Base-by-base conservation (phyloP, 2,329 filamentous ascomycete genomes). In the Phyllosticta citriasiana region DNA sequence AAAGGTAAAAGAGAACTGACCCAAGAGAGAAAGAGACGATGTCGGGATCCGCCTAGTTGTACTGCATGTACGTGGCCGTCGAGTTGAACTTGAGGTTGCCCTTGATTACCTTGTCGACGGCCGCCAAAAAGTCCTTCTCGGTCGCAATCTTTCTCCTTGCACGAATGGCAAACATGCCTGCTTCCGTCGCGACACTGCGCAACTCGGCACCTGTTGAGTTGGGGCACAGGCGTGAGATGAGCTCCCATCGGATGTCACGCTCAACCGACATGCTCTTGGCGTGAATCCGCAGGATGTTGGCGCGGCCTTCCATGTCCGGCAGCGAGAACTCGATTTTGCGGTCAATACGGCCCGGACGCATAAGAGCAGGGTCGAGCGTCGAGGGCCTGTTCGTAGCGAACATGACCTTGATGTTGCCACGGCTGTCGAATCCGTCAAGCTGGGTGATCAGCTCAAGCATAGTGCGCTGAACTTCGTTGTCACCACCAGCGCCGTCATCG, bases 261-360 rank as follows among this genome's bases (percentile, higher is more conserved):
- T 99, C 94, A 47, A 99, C 94, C 19, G 91, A 97, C 94, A 99
- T 99, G 74, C 90, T 96, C 88, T 97, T 99, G 70, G 94, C 94
- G 79, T 97, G 94, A 70, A 99, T 99, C 57, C 94, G 89, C 53
- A 99, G 84, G 71, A 99, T 97, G 78, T 97, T 97, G 71, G 94
- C 94, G 67, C 94, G 88, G 57, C 94, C 94, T 76, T 99, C 94
- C 68, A 97, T 90, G 74, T 99, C 94, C 25, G 94, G 94, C 25
- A 99, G 83, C 0, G 91, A 93, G 80, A 99, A 99, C 77, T 99
- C 94, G 69, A 99, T 99, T 83, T 99, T 99, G 71, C 94, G 85
- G 76, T 97, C 93, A 71, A 97, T 97, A 83, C 93, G 92, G 33
- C 93, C 93, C 10, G 93, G 93, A 79, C 93, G 84, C 91, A 97